A percentile compares a stretch with the other conserved stretches of the same genome.
Conservation (phyloP, 2,329 filamentous ascomycete species). For the Microascus cirrosus region DNA sequence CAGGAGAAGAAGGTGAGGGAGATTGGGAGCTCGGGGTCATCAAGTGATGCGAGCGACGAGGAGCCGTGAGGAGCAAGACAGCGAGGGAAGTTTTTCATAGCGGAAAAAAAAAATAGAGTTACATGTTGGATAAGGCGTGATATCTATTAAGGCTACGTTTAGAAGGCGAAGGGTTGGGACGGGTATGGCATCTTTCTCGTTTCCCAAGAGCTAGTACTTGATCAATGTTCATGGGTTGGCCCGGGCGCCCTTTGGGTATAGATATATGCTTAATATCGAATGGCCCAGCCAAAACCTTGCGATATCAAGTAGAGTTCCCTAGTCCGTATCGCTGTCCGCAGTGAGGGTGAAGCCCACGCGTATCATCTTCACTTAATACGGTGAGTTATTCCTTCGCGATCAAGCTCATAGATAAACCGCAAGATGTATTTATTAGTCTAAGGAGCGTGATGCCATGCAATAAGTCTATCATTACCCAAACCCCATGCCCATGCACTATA, state of each 20-base stretch:
- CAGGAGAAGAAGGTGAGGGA: constrained; percentile 47
- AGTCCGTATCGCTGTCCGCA: no score
- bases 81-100: not conserved
- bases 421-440: not conserved
- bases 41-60: constrained; percentile 22
- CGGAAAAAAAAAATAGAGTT: not conserved
- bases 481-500: not conserved
- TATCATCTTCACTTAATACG: not conserved
- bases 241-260: no score
- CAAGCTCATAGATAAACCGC: not conserved
- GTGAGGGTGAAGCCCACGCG: no score
- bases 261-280: no score
- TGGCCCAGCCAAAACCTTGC: no score
- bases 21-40: constrained; percentile 33
- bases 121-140: not conserved
- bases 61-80: not conserved
- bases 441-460: constrained; percentile 9
- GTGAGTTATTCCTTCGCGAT: not conserved
- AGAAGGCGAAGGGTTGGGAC: no score
- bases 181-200: no score
- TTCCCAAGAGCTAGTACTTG: no score
- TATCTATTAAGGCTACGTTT: no score
- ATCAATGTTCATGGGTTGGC: no score
- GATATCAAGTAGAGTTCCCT: no score
- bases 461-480: not conserved